Evolutionary conservation across 805 yeast species (phyloP).

Genomic region (Komagataella mondaviorum): DNA sequence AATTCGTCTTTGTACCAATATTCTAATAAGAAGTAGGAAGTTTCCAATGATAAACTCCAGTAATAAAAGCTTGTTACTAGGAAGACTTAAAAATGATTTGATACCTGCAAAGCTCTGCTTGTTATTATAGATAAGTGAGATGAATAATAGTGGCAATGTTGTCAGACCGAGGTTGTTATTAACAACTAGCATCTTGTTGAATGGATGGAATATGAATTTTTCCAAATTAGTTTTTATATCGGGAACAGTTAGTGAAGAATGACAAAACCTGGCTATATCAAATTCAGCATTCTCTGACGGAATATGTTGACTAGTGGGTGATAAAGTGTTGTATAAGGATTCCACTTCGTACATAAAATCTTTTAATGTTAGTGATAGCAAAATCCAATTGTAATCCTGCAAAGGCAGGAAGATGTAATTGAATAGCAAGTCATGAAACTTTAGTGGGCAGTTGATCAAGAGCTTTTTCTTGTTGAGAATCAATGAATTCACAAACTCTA

Average conservation of each 20-base stretch:
- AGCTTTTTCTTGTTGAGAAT: slow-evolving; percentile 32
- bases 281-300: slow-evolving; percentile 10
- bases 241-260: background rate
- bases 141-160: slow-evolving; percentile 32
- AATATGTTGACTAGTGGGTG: slow-evolving; percentile 3
- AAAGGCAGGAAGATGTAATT: slow-evolving; percentile 31
- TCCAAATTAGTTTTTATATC: slow-evolving; percentile 9
- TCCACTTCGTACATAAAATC: slow-evolving; percentile 23
- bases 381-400: slow-evolving; percentile 26
- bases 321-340: slow-evolving; percentile 2
- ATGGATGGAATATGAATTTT: slow-evolving; percentile 5
- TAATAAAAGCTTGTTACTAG: slow-evolving; percentile 18
- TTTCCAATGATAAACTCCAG: slow-evolving; percentile 29
- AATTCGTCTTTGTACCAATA: slow-evolving; percentile 17
- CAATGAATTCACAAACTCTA: slow-evolving; percentile 18
- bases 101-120: slow-evolving; percentile 12
- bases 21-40: slow-evolving; percentile 28
- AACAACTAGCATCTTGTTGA: slow-evolving; percentile 16
- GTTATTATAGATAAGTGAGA: slow-evolving; percentile 15
- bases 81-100: slow-evolving; percentile 17
- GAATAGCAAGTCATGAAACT: slow-evolving; percentile 31
- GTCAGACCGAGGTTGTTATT: slow-evolving; percentile 41
- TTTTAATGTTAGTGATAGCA: slow-evolving; percentile 29
- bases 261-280: slow-evolving; percentile 7
- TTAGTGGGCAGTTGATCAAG: slow-evolving; percentile 34